Percentiles rank a stretch among this genome's conserved stretches.
Evolutionary conservation across 257 asterid genomes (phyloP).

Genomic region (Nicotiana tabacum): DNA sequence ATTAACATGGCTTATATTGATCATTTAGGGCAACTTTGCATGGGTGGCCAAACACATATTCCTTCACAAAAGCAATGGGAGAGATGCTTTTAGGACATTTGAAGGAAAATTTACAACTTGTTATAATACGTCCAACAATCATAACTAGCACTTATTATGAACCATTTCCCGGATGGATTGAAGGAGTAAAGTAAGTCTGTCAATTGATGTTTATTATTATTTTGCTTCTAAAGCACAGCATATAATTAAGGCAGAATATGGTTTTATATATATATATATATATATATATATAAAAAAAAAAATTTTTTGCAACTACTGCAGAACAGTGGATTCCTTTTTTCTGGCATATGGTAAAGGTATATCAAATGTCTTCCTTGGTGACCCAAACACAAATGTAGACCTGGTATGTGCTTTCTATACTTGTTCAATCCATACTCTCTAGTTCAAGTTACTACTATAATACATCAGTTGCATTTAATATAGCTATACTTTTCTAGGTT

Average conservation of each 20-base stretch:
- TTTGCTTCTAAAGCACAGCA: not conserved
- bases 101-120: constrained; percentile 21
- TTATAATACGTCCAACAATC: constrained; percentile 48
- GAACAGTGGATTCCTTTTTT: constrained; percentile 51
- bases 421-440: not conserved
- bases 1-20: not conserved
- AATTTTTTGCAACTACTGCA: constrained; percentile 20
- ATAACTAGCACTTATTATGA: constrained; percentile 47
- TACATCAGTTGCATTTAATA: no score
- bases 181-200: constrained; percentile 39
- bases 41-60: constrained; percentile 66
- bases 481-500: no score
- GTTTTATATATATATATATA: not conserved
- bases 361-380: constrained; percentile 34
- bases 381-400: constrained; percentile 43
- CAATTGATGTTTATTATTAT: not conserved
- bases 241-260: no score
- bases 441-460: no score
- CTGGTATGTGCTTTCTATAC: constrained; percentile 26
- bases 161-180: constrained; percentile 65
- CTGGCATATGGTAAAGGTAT: constrained; percentile 45
- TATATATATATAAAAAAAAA: no score
- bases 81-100: constrained; percentile 44
- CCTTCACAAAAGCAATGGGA: constrained; percentile 65
- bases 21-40: constrained; percentile 40